phyloP scores from a whole-genome alignment of 192 early-diverging fungal species.

The Helicostylum pulchrum region DNA sequence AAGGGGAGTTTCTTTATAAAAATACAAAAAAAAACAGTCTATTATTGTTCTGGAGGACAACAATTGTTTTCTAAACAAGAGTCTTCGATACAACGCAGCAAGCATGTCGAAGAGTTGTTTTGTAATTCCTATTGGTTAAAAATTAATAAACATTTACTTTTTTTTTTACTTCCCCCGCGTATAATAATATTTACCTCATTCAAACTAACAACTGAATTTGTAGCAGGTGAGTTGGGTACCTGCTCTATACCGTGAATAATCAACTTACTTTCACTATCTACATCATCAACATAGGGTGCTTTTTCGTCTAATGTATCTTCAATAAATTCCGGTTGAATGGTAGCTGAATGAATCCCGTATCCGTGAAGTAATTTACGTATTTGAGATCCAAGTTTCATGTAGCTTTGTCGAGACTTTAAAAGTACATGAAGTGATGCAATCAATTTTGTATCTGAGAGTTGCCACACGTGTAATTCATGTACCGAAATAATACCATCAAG shows the following conservation, averaged over 20 bases:
- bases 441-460: constrained; percentile 78
- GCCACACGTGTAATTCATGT: constrained; percentile 94
- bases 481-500: constrained; percentile 67
- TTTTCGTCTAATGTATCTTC: constrained; percentile 13
- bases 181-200: constrained; percentile 13
- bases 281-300: too few relatives aligned
- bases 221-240: too few relatives aligned
- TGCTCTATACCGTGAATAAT: too few relatives aligned
- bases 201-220: not conserved
- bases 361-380: constrained; percentile 78
- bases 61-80: constrained; percentile 39
- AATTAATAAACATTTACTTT: too few relatives aligned
- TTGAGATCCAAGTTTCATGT: constrained; percentile 65
- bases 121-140: not conserved
- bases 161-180: too few relatives aligned
- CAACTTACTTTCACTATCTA: too few relatives aligned
- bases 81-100: constrained; percentile 31
- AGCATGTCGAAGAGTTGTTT: constrained; percentile 12
- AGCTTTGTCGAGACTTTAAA: constrained; percentile 56
- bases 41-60: constrained; percentile 23
- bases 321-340: constrained; percentile 90
- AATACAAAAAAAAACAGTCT: not conserved
- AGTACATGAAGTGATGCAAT: constrained; percentile 83
- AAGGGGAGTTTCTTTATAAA: not conserved
- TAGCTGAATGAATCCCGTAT: constrained; percentile 83